Percentiles rank a stretch among this genome's conserved stretches.
These are phyloP conservation scores for Adenanthera pavonina DNA, from an alignment of 306 rosid genomes.

Conservation along the genomic window DNA sequence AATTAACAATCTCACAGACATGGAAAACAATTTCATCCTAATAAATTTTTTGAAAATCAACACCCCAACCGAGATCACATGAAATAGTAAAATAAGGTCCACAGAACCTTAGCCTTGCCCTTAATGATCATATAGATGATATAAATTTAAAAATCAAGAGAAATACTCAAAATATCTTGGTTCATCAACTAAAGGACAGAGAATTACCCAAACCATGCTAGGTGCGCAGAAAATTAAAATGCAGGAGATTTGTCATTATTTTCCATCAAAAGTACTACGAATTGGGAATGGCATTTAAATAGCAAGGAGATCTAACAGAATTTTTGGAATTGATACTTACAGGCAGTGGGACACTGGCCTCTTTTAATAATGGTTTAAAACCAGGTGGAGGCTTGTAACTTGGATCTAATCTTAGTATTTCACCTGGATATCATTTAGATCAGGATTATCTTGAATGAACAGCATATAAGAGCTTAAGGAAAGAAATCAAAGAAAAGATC, in stretches of 20 bases:
- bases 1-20: conserved; percentile 13
- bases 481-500: not conserved
- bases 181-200: not conserved
- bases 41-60: conserved; percentile 5
- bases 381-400: conserved; percentile 85
- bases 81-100: conserved; percentile 28
- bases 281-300: conserved; percentile 29
- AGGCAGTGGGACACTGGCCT: conserved; percentile 73
- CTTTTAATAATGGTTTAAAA: conserved; percentile 83
- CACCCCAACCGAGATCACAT: not conserved
- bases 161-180: conserved; percentile 19
- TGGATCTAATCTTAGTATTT: conserved; percentile 83
- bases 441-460: conserved; percentile 32
- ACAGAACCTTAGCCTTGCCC: conserved; percentile 26
- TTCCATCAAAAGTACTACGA: conserved; percentile 36
- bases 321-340: conserved; percentile 63
- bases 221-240: conserved; percentile 19
- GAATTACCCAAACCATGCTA: conserved; percentile 27
- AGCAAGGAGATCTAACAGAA: conserved; percentile 23
- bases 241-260: conserved; percentile 19
- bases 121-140: conserved; percentile 14
- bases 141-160: conserved; percentile 11
- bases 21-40: conserved; percentile 7
- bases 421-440: conserved; percentile 63
- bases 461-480: not conserved